A percentile compares a stretch with the other conserved stretches of the same genome.
Evolutionary conservation across 1,284 basidiomycete genomes (phyloP).

Genomic region (Porodaedalea pini): DNA sequence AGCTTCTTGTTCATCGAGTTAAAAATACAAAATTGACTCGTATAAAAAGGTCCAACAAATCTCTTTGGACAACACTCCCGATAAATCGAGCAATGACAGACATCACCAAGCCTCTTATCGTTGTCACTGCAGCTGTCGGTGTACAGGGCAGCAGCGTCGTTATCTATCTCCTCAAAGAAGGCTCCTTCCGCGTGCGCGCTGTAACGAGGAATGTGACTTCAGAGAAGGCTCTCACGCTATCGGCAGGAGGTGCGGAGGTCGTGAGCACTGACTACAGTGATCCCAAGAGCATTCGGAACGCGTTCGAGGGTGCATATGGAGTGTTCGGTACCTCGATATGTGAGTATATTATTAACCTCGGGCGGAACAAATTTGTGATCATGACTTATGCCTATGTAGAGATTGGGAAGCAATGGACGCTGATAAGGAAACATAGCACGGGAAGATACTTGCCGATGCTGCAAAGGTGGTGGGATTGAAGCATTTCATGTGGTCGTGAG

Average conservation of each 20-base stretch:
- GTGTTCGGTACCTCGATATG: conserved; percentile 20
- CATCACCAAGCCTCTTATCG: conserved; percentile 7
- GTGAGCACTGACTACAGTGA: conserved; percentile 24
- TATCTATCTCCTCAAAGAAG: conserved; percentile 14
- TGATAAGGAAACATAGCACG: not conserved
- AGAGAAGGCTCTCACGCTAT: conserved; percentile 8
- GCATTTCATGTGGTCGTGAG: conserved; percentile 29
- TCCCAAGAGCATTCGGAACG: conserved; percentile 17
- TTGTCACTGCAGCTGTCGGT: conserved; percentile 18
- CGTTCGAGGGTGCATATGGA: conserved; percentile 18
- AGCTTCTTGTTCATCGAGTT: too few species aligned
- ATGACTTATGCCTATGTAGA: not conserved
- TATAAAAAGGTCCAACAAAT: too few species aligned
- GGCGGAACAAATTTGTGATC: not conserved
- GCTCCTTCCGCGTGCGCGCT: conserved; percentile 13
- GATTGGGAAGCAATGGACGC: conserved; percentile 7
- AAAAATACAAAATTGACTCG: too few species aligned
- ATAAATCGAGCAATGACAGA: too few species aligned
- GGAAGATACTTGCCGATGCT: conserved; percentile 27
- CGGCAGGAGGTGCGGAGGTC: conserved; percentile 14
- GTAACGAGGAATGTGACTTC: conserved; percentile 20
- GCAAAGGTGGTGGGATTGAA: conserved; percentile 27
- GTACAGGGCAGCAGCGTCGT: conserved; percentile 9
- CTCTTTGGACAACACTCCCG: too few species aligned
- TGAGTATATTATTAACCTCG: conserved; percentile 1